A percentile compares a stretch with the other conserved stretches of the same genome.
phyloP scores from a whole-genome alignment of 257 asterid genomes.

The Ehretia macrophylla region DNA sequence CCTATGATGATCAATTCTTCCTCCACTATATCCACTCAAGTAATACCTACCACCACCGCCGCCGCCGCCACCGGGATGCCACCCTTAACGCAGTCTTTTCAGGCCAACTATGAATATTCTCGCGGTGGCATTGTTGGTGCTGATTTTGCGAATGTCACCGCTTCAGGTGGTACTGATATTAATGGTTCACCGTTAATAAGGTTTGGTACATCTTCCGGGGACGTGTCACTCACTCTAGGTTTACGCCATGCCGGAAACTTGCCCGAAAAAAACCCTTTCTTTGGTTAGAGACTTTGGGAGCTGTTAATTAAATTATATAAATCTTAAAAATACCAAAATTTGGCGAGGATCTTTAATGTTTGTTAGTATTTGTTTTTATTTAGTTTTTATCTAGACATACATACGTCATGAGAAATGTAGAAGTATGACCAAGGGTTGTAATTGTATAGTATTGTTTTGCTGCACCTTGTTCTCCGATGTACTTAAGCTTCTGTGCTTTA shows the following conservation, averaged over 20 bases:
- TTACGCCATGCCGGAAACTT: slow-evolving; percentile 87
- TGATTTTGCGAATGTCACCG: slow-evolving; percentile 9
- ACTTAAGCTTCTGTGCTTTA: slow-evolving; percentile 7
- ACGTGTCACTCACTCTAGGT: slow-evolving; percentile 95
- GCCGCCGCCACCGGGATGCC: slow-evolving; percentile 14
- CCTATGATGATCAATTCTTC: slow-evolving; percentile 10
- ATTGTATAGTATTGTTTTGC: slow-evolving; percentile 48
- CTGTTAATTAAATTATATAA: slow-evolving; percentile 1
- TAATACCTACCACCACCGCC: slow-evolving; percentile 8
- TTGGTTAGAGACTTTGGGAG: slow-evolving; percentile 60
- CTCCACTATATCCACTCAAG: slow-evolving; percentile 10
- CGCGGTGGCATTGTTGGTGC: background rate
- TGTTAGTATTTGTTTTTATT: background rate
- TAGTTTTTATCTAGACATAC: slow-evolving; percentile 21
- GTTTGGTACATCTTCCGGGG: slow-evolving; percentile 72
- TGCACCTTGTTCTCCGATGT: background rate
- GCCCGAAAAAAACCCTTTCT: slow-evolving; percentile 71
- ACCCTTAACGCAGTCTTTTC: slow-evolving; percentile 22
- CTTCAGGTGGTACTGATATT: slow-evolving; percentile 16
- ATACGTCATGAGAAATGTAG: slow-evolving; percentile 16
- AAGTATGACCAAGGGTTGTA: slow-evolving; percentile 13
- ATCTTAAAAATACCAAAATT: background rate
- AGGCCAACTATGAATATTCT: slow-evolving; percentile 27
- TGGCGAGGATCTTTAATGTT: slow-evolving; percentile 1
- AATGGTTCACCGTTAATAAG: slow-evolving; percentile 54